Base-by-base conservation (phyloP, 306 rosid species). In the Cucumis melo region DNA sequence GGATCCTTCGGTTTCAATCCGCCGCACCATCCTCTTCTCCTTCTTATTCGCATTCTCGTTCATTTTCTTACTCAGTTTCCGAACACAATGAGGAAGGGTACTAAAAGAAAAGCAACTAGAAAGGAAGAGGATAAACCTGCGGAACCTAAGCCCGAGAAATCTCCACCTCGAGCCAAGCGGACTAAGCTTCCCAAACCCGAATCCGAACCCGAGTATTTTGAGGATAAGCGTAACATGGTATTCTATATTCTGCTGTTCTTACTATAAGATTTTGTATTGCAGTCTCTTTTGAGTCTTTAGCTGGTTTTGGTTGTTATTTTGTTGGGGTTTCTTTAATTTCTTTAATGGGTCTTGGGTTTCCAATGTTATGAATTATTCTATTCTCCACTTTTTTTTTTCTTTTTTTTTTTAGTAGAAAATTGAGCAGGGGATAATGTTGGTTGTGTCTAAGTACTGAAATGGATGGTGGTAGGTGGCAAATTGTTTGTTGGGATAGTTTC, bases 51-150 rank as follows among this genome's bases (percentile, higher is more conserved):
- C 59, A 36, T 12, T 50, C 46, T 55, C 63, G 55, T 70, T 36
- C 10, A 29, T 50, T 57, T 66, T 75, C 27, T 51, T 15, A 11
- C 53, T 36, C 11, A 55, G 14, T 20, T 20, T 51, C 10, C 19
- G 53, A 20, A 2, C 32, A 20, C 78, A 77, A 89, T 85, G 91
- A 76, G 57, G 87, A 88, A 74, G 81, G 89, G 89, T 27, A 24
- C 92, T 23, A 90, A 82, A 89, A 85, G 91, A 66, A 90, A 86
- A 81, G 29, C 86, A 24, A 77, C 84, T 16, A 75, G 75, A 48
- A 67, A 67, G 54, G 34, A 67, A 12, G 78, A 79, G 7, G 76
- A 80, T 13, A 80, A 79, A 46, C 78, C 73, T 41, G 73, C 29
- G 9, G 53, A 66, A 38, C 29, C 74, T 14, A n/a, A 67, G 32